Base-by-base conservation (phyloP, 306 rosid species). In the Citrullus colocynthis region DNA sequence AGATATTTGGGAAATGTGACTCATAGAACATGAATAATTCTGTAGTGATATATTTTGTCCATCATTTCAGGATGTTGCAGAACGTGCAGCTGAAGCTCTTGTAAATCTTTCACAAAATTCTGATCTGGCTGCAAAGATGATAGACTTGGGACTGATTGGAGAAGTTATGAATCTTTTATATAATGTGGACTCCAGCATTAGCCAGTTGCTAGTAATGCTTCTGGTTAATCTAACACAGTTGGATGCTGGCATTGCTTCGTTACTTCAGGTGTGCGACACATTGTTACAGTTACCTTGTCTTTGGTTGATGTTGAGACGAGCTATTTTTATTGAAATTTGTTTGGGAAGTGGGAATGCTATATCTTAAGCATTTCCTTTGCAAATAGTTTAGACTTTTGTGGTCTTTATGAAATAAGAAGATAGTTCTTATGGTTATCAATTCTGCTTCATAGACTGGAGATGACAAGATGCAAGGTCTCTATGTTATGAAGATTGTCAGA, bases 401-500 rank as follows among this genome's bases (percentile, higher is more conserved):
- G 24, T 72, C 49, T 65, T 36, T 24, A 6, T 21, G 44, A 42
- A 76, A 41, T 58, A 39, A 55, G 66, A 78, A 48, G 28, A 61
- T 16, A 10, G 54, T 42, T 11, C 73, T 78, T 39, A 57, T 54
- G 37, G 42, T 48, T 80, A 71, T 79, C 36, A 2, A 78, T 48
- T 37, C 78, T 80, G 72, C 8, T 78, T 88, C 60, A 20, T 82
- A 94, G 98, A 85, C 82, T 66, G 96, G 81, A 76, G 96, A 94
- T 62, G 93, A 92, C 83, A 94, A 92, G 87, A 83, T 90, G 82
- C 93, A 85, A 7, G 97, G 98, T 41, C 87, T 94, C 34, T 87
- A 88, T 87, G 86, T 90, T 63, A 88, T 90, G 97, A 91, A 90
- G 90, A 97, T 94, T 58, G 96, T 92, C 80, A 90, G 98, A 86